phyloP scores from a whole-genome alignment of 371 early-diverging fungal genomes.

The Choanephora cucurbitarum region DNA sequence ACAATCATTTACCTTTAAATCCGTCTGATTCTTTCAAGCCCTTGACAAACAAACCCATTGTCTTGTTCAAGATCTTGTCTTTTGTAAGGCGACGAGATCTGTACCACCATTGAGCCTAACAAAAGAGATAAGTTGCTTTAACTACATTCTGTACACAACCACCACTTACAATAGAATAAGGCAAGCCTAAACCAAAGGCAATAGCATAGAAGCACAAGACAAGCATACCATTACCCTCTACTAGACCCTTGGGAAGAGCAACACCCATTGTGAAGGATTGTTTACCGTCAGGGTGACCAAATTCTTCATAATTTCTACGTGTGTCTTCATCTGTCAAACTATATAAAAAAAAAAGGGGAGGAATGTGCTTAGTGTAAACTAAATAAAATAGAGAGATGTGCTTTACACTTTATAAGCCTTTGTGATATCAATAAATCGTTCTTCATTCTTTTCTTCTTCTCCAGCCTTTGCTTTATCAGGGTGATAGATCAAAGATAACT shows the following conservation, averaged over 20 bases:
- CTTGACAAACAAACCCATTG: conserved; percentile 91
- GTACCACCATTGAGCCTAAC: conserved; percentile 91
- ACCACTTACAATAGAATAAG: conserved; percentile 72
- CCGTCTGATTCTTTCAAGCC: conserved; percentile 80
- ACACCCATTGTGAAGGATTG: conserved; percentile 91
- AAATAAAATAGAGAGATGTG: no score
- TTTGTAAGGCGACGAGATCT: conserved; percentile 84
- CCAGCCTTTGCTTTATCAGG: conserved; percentile 81
- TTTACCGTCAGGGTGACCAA: conserved; percentile 96
- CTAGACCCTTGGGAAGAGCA: conserved; percentile 90
- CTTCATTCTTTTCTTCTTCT: conserved; percentile 62
- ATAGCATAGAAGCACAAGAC: conserved; percentile 83
- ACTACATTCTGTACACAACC: no score
- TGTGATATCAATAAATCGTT: conserved; percentile 75
- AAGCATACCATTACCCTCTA: conserved; percentile 79
- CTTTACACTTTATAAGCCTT: conserved; percentile 87
- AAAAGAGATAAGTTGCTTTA: not conserved
- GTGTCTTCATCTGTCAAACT: conserved; percentile 91
- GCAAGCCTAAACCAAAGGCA: conserved; percentile 88
- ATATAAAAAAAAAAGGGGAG: conserved; percentile 3
- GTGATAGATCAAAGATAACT: conserved; percentile 77
- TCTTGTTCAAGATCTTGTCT: conserved; percentile 82
- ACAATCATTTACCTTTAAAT: conserved; percentile 45
- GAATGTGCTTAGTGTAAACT: no score
- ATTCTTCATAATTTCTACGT: conserved; percentile 90